A percentile compares a stretch with the other conserved stretches of the same genome.
phyloP scores from a whole-genome alignment of 2,329 filamentous ascomycete genomes.

The Cyphellophora europaea region DNA sequence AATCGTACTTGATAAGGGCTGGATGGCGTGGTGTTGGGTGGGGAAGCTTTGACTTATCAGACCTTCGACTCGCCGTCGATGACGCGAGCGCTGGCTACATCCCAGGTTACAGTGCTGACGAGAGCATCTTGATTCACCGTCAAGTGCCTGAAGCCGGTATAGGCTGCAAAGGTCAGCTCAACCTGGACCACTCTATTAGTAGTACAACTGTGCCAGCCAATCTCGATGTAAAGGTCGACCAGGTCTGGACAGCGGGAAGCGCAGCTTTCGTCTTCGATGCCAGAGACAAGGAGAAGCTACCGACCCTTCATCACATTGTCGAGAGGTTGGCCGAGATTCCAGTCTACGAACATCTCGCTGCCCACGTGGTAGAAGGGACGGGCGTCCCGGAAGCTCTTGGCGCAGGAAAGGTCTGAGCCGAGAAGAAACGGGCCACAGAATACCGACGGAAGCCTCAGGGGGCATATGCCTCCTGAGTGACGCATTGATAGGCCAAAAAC shows the following conservation, averaged over 20 bases:
- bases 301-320: constrained; percentile 52
- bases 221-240: constrained; percentile 38
- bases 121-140: constrained; percentile 45
- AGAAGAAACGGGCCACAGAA: too few relatives aligned
- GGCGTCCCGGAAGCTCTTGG: constrained; percentile 28
- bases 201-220: too few relatives aligned
- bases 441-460: too few relatives aligned
- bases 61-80: constrained; percentile 25
- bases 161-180: constrained; percentile 38
- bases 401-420: not conserved
- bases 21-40: constrained; percentile 36
- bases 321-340: constrained; percentile 45
- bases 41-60: constrained; percentile 28
- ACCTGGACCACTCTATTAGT: too few relatives aligned
- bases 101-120: constrained; percentile 26
- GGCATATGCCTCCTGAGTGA: too few relatives aligned
- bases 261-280: constrained; percentile 40
- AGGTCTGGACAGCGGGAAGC: constrained; percentile 29
- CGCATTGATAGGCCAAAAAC: too few relatives aligned
- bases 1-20: constrained; percentile 30
- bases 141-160: constrained; percentile 49
- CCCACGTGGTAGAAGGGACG: constrained; percentile 45
- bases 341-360: constrained; percentile 46
- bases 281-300: constrained; percentile 45
- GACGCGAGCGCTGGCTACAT: constrained; percentile 10